Conservation (phyloP, 2,329 filamentous ascomycete species). For the Alternaria conjuncta region DNA sequence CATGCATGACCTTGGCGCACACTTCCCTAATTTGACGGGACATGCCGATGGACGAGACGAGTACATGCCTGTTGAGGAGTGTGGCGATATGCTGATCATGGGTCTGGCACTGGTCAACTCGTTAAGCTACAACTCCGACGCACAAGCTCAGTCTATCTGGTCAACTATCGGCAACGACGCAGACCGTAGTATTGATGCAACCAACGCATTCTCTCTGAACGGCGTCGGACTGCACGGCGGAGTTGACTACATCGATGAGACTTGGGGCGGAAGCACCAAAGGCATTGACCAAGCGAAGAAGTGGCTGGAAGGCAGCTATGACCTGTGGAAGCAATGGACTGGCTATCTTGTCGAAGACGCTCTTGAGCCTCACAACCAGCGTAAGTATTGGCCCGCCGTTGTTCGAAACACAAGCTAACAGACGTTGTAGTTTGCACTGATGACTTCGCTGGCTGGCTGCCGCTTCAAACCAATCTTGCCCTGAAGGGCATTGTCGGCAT, state of each 20-base stretch:
- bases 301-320: slow-evolving; percentile 74
- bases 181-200: slow-evolving; percentile 27
- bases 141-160: slow-evolving; percentile 65
- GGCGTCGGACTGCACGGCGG: slow-evolving; percentile 58
- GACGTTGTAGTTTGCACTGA: slow-evolving; percentile 81
- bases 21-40: slow-evolving; percentile 79
- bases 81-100: slow-evolving; percentile 85
- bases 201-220: slow-evolving; percentile 57
- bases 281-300: slow-evolving; percentile 64
- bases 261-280: slow-evolving; percentile 63
- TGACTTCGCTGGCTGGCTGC: slow-evolving; percentile 80
- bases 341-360: slow-evolving; percentile 77
- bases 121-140: slow-evolving; percentile 66
- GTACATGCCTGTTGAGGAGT: slow-evolving; percentile 79
- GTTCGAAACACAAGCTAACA: slow-evolving; percentile 7
- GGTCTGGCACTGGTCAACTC: slow-evolving; percentile 78
- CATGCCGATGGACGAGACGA: slow-evolving; percentile 75
- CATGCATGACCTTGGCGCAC: slow-evolving; percentile 76
- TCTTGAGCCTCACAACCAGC: slow-evolving; percentile 75
- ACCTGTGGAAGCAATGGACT: slow-evolving; percentile 78
- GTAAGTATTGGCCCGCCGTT: slow-evolving; percentile 44
- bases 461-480: slow-evolving; percentile 81
- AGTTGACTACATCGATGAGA: slow-evolving; percentile 65
- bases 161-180: slow-evolving; percentile 52
- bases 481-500: slow-evolving; percentile 85